A percentile compares a stretch with the other conserved stretches of the same genome.
Conservation (phyloP, 202 grass and related monocot genomes). For the Hordeum pubiflorum region DNA sequence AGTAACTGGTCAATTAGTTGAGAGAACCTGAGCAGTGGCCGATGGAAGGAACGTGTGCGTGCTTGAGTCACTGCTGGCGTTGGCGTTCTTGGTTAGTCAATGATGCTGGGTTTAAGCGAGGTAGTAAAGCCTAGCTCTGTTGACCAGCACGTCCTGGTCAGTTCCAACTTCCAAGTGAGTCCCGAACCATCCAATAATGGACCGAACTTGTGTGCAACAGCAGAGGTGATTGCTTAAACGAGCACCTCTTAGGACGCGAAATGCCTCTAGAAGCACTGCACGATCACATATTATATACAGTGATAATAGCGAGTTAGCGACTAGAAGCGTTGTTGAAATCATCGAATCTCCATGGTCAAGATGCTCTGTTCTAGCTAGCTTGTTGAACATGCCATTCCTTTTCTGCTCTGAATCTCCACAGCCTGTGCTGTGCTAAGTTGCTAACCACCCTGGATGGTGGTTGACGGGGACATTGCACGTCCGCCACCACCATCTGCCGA, state of each 20-base stretch:
- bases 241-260: neutral
- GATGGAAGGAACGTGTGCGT: neutral
- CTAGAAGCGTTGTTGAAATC: neutral
- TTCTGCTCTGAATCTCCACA: neutral
- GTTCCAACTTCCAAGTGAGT: neutral
- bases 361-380: neutral
- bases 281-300: neutral
- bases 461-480: no score
- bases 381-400: neutral
- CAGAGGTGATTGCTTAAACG: slow-evolving; percentile 3
- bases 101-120: neutral
- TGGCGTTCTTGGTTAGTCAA: neutral
- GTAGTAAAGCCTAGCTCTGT: neutral
- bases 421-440: no score
- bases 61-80: neutral
- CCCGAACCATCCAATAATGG: neutral
- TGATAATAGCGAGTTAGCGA: neutral
- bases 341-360: neutral
- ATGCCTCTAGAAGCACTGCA: neutral
- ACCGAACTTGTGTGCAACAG: neutral
- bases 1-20: neutral
- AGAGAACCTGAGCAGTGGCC: neutral
- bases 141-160: slow-evolving; percentile 7
- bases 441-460: no score
- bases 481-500: no score